Base-by-base conservation (phyloP, 1,139 yeast species). In the Pichia sp. region DNA sequence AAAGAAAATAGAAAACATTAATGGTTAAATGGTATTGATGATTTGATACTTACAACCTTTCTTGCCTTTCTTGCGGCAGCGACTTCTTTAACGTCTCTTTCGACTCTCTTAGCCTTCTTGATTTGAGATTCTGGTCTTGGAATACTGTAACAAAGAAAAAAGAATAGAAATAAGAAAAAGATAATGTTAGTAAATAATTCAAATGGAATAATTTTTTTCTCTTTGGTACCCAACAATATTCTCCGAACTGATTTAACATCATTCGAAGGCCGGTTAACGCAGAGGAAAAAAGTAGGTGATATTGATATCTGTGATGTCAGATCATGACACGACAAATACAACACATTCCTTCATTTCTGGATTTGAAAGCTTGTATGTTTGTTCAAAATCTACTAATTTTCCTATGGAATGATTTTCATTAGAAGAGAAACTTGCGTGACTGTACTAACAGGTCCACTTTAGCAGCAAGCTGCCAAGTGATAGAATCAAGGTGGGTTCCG, bases 41-140 rank as follows among this genome's bases (percentile, higher is more conserved):
- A n/a, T n/a, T n/a, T n/a, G 22, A 56, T 76, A 84, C 96, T 75
- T 86, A 90, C 97, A 72, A 84, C 84, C 79, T 85, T 83, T 77
- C 94, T 85, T 65, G 83, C 89, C 67, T 76, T 82, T 77, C 81
- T 84, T 69, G 83, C 90, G 68, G 93, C 95, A 69, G 91, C 88
- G 72, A 88, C 83, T 76, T 85, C 83, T 69, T 83, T 93, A 63
- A 85, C 82, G 66, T 83, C 78, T 84, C 90, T 87, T 72, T 86
- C 86, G 71, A 83, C 81, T 76, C 91, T 85, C 84, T 88, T 85
- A 71, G 88, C 78, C 85, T 90, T 88, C 87, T 93, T 93, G 76
- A 88, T 79, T 71, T 87, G 88, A 69, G 97, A 79, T 85, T 93
- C 99, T 77, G 99, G 99, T 75, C 58, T 56, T 53, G 66, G 59